Evolutionary conservation across 2,329 filamentous ascomycete species (phyloP).

Genomic region (Parafenestella ontariensis): DNA sequence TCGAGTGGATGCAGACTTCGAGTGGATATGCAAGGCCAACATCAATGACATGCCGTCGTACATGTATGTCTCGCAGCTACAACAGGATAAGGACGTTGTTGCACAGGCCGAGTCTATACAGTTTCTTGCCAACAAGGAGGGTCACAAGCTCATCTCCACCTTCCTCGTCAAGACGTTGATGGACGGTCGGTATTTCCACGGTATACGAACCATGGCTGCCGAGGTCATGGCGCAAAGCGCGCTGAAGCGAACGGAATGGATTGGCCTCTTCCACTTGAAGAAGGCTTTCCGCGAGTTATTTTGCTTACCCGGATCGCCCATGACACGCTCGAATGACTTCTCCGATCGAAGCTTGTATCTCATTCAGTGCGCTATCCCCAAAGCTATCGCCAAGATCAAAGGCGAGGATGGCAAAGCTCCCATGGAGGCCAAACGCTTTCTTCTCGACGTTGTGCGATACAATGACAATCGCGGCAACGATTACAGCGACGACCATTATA

Average conservation of each 20-base stretch:
- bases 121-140: slow-evolving; percentile 70
- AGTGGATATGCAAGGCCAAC: slow-evolving; percentile 87
- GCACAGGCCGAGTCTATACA: slow-evolving; percentile 78
- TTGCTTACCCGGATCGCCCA: slow-evolving; percentile 78
- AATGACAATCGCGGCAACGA: slow-evolving; percentile 94
- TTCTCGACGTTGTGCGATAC: slow-evolving; percentile 87
- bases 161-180: slow-evolving; percentile 89
- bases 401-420: slow-evolving; percentile 79
- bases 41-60: slow-evolving; percentile 85
- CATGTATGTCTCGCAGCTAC: slow-evolving; percentile 97
- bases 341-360: slow-evolving; percentile 83
- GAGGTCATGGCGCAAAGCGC: slow-evolving; percentile 79
- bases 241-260: slow-evolving; percentile 64
- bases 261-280: slow-evolving; percentile 83
- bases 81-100: slow-evolving; percentile 95
- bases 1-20: slow-evolving; percentile 95
- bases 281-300: slow-evolving; percentile 89
- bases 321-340: slow-evolving; percentile 90
- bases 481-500: slow-evolving; percentile 88
- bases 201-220: slow-evolving; percentile 86
- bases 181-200: slow-evolving; percentile 91
- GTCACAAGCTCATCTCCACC: slow-evolving; percentile 84
- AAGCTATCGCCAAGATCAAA: slow-evolving; percentile 79
- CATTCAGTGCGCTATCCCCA: slow-evolving; percentile 82
- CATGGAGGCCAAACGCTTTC: slow-evolving; percentile 77